Base-by-base conservation (phyloP, 2,329 filamentous ascomycete species). In the Colletotrichum siamense region DNA sequence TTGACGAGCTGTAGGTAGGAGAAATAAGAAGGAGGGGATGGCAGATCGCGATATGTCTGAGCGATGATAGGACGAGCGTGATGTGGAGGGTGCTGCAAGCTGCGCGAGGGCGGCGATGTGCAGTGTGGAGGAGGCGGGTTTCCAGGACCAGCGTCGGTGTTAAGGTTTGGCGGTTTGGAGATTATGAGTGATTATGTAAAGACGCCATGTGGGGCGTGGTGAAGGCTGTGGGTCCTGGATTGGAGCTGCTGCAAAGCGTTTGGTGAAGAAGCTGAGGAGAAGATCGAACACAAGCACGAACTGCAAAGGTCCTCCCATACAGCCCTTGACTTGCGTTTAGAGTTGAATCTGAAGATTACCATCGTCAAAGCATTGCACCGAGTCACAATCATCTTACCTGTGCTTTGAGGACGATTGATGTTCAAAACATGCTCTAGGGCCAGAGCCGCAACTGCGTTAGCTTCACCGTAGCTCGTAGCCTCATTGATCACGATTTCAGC, bases 31-130 rank as follows among this genome's bases (percentile, higher is more conserved):
- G 57, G 34, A 44, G 62, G 61, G 57, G 13, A 24, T 24, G 62
- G 73, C 34, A 76, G 63, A 73, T 76, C 55, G 64, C 44, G 70
- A 69, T 76, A 64, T 59, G 28, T 49, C 64, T 69, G 70, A 49
- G 28, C 70, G 70, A 49, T 64, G 69, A 69, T 68, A 76, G 69
- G 69, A 76, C 18, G 32, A n/a, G 24, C 26, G 57, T 18, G 16
- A 55, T 65, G 66, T 55, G 59, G 67, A 55, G 55, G 39, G 57
- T 62, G 65, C 59, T 32, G 65, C 63, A 69, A 59, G 10, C 26
- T 69, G 64, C 65, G 34, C 36, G 30, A 69, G 39, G 52, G 67
- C 70, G 70, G 52, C 57, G 22, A 64, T 39, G 66, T 64, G 39
- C 59, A 22, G 59, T 62, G 59, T 62, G 28, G 59, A 62, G 59